Base-by-base conservation (phyloP, 352 stramenopile genomes). In the Phytophthora sojae region DNA sequence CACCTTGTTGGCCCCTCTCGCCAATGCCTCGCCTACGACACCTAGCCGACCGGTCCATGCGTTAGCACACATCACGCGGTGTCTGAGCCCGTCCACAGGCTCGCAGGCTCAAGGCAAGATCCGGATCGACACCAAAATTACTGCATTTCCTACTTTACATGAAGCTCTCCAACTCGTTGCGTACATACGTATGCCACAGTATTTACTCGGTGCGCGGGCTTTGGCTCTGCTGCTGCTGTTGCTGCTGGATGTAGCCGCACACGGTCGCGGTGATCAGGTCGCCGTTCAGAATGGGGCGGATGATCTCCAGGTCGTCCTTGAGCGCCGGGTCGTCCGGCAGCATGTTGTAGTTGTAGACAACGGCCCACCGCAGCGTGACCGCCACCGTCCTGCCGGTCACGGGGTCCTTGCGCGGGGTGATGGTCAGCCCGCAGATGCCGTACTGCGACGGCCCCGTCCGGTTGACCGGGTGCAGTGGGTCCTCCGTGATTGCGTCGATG, bases 231-330 rank as follows among this genome's bases (percentile, higher is more conserved):
- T 30, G 3, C 26, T 76, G 60, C 50, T 30, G 3, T 2, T 76
- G 60, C 50, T 79, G 26, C 26, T 76, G 64, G 55, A 84, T 73
- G 65, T 79, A 77, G 14, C 64, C 55, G 42, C 71, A 79, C 57
- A 84, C 57, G 14, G 71, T 63, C 1, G 77, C 67, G n/a, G 71
- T 77, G 51, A 84, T 65, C 5, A 84, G 58, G 52, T 85, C 77
- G n/a, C 77, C 74, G 57, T 85, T 85, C n/a, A 81, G 21, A 66
- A 82, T 80, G 17, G 77, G 67, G 2, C 74, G 75, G n/a, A 78
- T 72, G 7, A 71, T 64, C 15, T 71, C 58, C 58, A 72, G 19
- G 50, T 70, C 59, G 21, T 62, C 35, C 54, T 61, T 54, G 14
- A 77, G 30, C 35, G 15, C 56, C 4, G 64, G 57, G 30, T 66